Percentiles rank a stretch among this genome's conserved stretches.
phyloP scores from a whole-genome alignment of 2,329 filamentous ascomycete species.

The Geosmithia flava region DNA sequence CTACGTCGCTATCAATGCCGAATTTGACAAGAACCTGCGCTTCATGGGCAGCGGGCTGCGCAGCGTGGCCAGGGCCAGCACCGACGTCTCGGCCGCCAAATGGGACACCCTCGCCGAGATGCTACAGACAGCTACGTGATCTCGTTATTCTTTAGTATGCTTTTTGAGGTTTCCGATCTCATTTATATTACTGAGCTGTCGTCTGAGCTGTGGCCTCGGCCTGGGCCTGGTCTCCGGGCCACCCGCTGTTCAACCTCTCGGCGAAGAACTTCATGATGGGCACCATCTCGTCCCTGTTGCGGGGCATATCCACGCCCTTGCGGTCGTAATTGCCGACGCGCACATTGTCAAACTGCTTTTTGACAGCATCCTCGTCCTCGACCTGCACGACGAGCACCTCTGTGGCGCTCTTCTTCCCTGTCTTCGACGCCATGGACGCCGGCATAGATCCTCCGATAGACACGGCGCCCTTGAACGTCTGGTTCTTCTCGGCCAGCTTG shows the following conservation, averaged over 20 bases:
- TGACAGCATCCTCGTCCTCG: slow-evolving; percentile 51
- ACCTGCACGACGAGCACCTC: slow-evolving; percentile 49
- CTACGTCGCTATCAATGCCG: slow-evolving; percentile 32
- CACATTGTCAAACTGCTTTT: slow-evolving; percentile 53
- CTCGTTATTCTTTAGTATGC: neutral
- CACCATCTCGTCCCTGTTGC: slow-evolving; percentile 70
- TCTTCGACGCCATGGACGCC: slow-evolving; percentile 32
- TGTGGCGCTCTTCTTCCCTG: slow-evolving; percentile 44
- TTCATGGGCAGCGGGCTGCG: slow-evolving; percentile 65
- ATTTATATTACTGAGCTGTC: too few species aligned
- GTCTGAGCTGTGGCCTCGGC: neutral
- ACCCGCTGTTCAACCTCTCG: slow-evolving; percentile 36
- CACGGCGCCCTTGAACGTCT: slow-evolving; percentile 41
- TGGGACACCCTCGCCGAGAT: slow-evolving; percentile 79
- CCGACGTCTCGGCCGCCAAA: slow-evolving; percentile 42
- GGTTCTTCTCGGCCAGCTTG: slow-evolving; percentile 16
- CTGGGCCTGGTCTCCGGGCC: slow-evolving; percentile 2
- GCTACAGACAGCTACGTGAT: slow-evolving; percentile 40
- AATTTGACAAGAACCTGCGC: slow-evolving; percentile 52
- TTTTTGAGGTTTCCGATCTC: too few species aligned
- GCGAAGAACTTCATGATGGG: slow-evolving; percentile 81
- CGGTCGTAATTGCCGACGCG: slow-evolving; percentile 58
- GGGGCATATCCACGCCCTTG: slow-evolving; percentile 70
- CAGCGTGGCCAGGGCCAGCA: slow-evolving; percentile 62
- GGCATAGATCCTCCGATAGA: slow-evolving; percentile 51